Base-by-base conservation (phyloP, 805 yeast species). In the Candida xiaguanensis region DNA sequence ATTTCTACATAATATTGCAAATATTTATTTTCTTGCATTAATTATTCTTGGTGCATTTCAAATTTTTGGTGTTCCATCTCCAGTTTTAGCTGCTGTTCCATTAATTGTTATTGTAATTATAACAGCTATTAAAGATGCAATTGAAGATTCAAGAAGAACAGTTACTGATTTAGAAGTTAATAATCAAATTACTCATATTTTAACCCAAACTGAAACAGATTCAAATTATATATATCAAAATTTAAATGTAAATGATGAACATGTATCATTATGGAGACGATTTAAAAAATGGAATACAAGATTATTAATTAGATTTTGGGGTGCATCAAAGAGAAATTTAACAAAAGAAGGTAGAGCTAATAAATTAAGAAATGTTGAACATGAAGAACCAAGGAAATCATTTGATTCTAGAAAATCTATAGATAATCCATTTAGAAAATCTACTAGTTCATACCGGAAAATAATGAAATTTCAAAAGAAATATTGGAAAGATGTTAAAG, bases 1-100 rank as follows among this genome's bases (percentile, higher is more conserved):
- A 65, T 90, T 90, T 61, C 39, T 57, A 11, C 78, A 76, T 49
- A 91, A 90, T 59, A 77, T 90, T 46, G 99, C 99, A 31, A 91
- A 91, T 62, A 67, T 87, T 36, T 91, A 89, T 67, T 91, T 91
- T 73, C 66, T 91, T 51, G 66, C 80, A 25, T 69, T 87, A 63
- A 82, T 82, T 53, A 81, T 91, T 47, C 63, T 91, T 45, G 96
- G 96, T 44, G 85, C 77, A 2, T 83, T 84, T 56, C 69, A 72
- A 37, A 80, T 85, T 28, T 85, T 85, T 58, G 95, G 95, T 56
- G 95, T 85, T 22, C 83, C 89, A 2, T 77, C 74, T 42, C 95
- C 95, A 1, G 86, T 78, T 1, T 55, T 85, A 35, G 73, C 85
- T 8, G 80, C 85, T 5, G 91, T 83, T 22, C 95, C 95, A 2